A percentile compares a stretch with the other conserved stretches of the same genome.
Evolutionary conservation across 306 rosid genomes (phyloP).

Genomic region (Cucurbita ficifolia): DNA sequence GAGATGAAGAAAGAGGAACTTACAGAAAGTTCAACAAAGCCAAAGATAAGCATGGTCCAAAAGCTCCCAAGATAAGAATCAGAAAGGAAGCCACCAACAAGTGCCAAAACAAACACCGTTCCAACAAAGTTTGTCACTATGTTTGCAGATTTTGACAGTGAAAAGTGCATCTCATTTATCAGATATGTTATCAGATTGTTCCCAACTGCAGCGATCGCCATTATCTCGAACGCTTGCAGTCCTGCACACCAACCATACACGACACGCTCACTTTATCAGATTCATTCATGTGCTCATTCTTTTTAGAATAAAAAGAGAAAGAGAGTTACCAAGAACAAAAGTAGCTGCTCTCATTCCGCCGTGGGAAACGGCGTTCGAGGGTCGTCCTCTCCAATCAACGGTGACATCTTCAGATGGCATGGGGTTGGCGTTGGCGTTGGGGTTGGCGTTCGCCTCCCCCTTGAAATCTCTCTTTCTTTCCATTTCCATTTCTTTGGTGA

Average conservation of each 20-base stretch:
- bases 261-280: neutral
- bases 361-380: conserved; percentile 42
- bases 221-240: conserved; percentile 81
- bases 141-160: conserved; percentile 72
- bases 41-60: conserved; percentile 95
- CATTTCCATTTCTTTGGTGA: neutral
- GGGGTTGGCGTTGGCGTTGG: neutral
- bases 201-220: conserved; percentile 98
- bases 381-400: conserved; percentile 86
- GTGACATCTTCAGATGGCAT: conserved; percentile 11
- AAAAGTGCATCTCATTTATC: conserved; percentile 83
- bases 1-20: neutral
- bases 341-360: conserved; percentile 63
- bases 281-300: neutral
- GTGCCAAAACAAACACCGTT: conserved; percentile 79
- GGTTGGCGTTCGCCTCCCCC: conserved; percentile 28
- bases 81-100: conserved; percentile 78
- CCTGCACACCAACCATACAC: conserved; percentile 25
- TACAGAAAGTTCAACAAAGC: conserved; percentile 81
- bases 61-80: conserved; percentile 92
- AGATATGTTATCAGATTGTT: conserved; percentile 94
- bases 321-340: conserved; percentile 45
- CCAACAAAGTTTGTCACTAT: conserved; percentile 93
- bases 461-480: conserved; percentile 14
- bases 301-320: neutral